Evolutionary conservation across 805 yeast genomes (phyloP), one percentile per base, ranked within the genome.

Genomic region (Monosporozyma servazzii): DNA sequence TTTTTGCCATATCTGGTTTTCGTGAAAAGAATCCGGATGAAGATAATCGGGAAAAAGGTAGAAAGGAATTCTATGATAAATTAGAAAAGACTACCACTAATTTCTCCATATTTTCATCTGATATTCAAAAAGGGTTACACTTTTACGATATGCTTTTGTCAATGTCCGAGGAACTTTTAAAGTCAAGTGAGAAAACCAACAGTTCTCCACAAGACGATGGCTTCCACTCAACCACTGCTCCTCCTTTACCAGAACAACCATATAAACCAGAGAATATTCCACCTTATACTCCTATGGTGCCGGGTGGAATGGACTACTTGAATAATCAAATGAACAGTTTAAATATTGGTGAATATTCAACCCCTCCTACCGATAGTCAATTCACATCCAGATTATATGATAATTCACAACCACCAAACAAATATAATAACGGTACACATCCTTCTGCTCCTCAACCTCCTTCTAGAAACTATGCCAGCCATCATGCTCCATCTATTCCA

Each of bases 71-170:
- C 57, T 74, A 74, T 47, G 71, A 68, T 5, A 69, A 71, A 45
- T 70, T 77, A 51, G 65, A 75, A 48, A 63, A 68, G 6, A 82
- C 88, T 1, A 77, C 75, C 58, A 72, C 75, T 7, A 69, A 71
- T 18, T 88, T 90, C 82, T 72, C 72, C 37, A 75, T 75, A 15
- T 83, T 81, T 57, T 65, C 71, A 11, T 70, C 70, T 6, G 96
- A 95, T 5, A 64, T 79, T 50, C 66, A 70, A 15, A 81, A 79
- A 56, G 95, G 95, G 0, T 58, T 68, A 9, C 74, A 69, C 10
- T 86, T 88, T 61, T 91, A 91, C 65, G 67, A 70, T 7, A 76
- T 79, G 53, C 62, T 64, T 56, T 54, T 57, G 54, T 68, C 58
- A 45, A 65, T 67, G 62, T 56, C 63, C 27, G 53, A 50, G 21